A percentile compares a stretch with the other conserved stretches of the same genome.
These are phyloP conservation scores for Thecaphora thlaspeos DNA, from an alignment of 1,284 basidiomycete species.

Conservation along the genomic window DNA sequence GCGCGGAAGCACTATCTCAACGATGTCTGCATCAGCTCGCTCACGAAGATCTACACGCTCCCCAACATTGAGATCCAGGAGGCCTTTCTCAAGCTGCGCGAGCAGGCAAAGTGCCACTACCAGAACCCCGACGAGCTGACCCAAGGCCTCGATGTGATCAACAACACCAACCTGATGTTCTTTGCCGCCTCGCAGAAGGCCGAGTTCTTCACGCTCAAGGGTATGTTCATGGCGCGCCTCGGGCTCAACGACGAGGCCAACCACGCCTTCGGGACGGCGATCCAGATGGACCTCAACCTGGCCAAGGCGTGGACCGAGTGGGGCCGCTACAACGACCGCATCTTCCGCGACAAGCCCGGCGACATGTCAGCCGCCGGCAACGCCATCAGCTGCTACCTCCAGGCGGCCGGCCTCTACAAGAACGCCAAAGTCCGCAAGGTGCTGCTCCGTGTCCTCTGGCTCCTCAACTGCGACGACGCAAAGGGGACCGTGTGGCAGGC, in stretches of 20 bases:
- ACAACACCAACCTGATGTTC: slow-evolving; percentile 98
- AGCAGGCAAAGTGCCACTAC: slow-evolving; percentile 99
- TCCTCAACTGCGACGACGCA: slow-evolving; percentile 89
- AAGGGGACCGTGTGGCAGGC: slow-evolving; percentile 75
- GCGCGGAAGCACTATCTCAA: slow-evolving; percentile 94
- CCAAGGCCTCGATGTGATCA: slow-evolving; percentile 95
- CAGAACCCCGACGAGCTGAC: slow-evolving; percentile 90
- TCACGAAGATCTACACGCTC: slow-evolving; percentile 97
- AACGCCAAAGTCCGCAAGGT: slow-evolving; percentile 88
- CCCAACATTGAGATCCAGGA: slow-evolving; percentile 99
- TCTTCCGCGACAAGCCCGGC: slow-evolving; percentile 69
- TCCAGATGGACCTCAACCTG: slow-evolving; percentile 91
- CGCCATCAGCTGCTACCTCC: slow-evolving; percentile 95
- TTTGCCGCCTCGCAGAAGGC: slow-evolving; percentile 93
- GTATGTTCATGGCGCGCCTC: slow-evolving; percentile 93
- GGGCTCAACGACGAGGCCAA: slow-evolving; percentile 88
- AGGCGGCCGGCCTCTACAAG: slow-evolving; percentile 95
- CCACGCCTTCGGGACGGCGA: slow-evolving; percentile 70
- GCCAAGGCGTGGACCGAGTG: slow-evolving; percentile 99
- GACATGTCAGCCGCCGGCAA: slow-evolving; percentile 68
- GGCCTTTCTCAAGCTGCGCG: slow-evolving; percentile 96
- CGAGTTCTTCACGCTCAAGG: slow-evolving; percentile 99
- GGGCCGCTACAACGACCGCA: slow-evolving; percentile 89
- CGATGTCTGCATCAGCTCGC: slow-evolving; percentile 89
- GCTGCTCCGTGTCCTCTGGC: slow-evolving; percentile 88